These are phyloP conservation scores for Delonix regia DNA, from an alignment of 306 rosid species.

Conservation along the genomic window DNA sequence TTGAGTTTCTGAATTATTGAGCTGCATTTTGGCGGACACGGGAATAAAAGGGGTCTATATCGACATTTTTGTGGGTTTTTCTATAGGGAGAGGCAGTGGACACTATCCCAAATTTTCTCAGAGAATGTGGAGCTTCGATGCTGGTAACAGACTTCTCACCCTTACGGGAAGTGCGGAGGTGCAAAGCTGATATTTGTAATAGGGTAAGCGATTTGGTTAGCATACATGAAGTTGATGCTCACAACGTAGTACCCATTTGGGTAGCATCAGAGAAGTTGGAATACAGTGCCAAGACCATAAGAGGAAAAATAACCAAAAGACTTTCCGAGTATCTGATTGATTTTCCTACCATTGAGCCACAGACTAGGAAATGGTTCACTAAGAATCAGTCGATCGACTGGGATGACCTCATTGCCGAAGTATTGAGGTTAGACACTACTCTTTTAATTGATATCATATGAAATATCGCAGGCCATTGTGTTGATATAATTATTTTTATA, in stretches of 20 bases:
- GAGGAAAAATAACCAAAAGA: constrained; percentile 78
- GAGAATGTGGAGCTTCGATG: constrained; percentile 83
- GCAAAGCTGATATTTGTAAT: constrained; percentile 77
- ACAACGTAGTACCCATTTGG: constrained; percentile 90
- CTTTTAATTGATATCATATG: background rate
- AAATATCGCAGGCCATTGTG: background rate
- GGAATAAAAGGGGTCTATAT: background rate
- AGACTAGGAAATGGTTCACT: constrained; percentile 59
- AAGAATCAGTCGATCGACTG: constrained; percentile 49
- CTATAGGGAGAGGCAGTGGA: constrained; percentile 86
- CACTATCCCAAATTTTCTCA: constrained; percentile 68
- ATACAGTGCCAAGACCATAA: constrained; percentile 80
- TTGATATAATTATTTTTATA: constrained; percentile 28
- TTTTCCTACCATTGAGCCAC: constrained; percentile 64
- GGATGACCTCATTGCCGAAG: constrained; percentile 68
- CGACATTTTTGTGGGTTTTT: background rate
- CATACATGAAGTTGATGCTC: constrained; percentile 91
- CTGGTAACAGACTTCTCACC: constrained; percentile 91
- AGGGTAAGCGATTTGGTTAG: constrained; percentile 60
- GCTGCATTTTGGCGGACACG: background rate
- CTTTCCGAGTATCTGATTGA: constrained; percentile 80
- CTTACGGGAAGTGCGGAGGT: constrained; percentile 63
- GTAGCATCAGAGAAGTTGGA: constrained; percentile 88
- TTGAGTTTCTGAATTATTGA: background rate
- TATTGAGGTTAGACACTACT: constrained; percentile 63